Conservation (phyloP, 129 eudicot genomes). For the Scalesia atractyloides region DNA sequence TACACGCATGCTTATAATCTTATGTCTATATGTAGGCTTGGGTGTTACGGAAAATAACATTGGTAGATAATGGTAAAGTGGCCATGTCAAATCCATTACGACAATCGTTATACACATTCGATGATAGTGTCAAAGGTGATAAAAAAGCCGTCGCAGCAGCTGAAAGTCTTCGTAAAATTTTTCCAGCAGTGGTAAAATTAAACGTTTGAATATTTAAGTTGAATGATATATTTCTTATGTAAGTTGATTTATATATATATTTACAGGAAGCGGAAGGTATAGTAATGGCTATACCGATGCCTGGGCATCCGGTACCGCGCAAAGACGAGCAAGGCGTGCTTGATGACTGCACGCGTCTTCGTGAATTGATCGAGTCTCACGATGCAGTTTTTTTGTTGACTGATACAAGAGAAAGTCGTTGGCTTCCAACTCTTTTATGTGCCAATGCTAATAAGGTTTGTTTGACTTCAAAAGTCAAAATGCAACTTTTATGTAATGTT, state of each 20-base stretch:
- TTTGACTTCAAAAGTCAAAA: slow-evolving; percentile 18
- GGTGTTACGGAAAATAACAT: slow-evolving; percentile 89
- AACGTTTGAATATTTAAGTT: background rate
- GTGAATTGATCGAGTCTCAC: slow-evolving; percentile 71
- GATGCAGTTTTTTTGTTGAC: slow-evolving; percentile 86
- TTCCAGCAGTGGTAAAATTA: slow-evolving; percentile 13
- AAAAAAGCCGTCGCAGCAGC: slow-evolving; percentile 79
- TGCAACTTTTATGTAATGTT: background rate
- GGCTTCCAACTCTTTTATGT: slow-evolving; percentile 88
- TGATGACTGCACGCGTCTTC: slow-evolving; percentile 69
- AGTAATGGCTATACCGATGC: slow-evolving; percentile 97
- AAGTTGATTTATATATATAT: slow-evolving; percentile 11
- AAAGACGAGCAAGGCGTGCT: slow-evolving; percentile 69
- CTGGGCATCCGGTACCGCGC: slow-evolving; percentile 83
- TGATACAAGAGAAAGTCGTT: slow-evolving; percentile 96
- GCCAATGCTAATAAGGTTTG: slow-evolving; percentile 60
- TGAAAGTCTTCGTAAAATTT: slow-evolving; percentile 61
- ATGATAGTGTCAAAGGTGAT: slow-evolving; percentile 82
- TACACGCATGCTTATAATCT: background rate
- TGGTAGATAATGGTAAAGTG: slow-evolving; percentile 90
- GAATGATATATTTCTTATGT: background rate
- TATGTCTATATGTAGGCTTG: slow-evolving; percentile 61
- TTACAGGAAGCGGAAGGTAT: slow-evolving; percentile 82
- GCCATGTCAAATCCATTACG: slow-evolving; percentile 94
- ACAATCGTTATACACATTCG: slow-evolving; percentile 81